Percentiles rank a stretch among this genome's conserved stretches.
Conservation (phyloP, 306 rosid genomes). For the Canavalia gladiata region DNA sequence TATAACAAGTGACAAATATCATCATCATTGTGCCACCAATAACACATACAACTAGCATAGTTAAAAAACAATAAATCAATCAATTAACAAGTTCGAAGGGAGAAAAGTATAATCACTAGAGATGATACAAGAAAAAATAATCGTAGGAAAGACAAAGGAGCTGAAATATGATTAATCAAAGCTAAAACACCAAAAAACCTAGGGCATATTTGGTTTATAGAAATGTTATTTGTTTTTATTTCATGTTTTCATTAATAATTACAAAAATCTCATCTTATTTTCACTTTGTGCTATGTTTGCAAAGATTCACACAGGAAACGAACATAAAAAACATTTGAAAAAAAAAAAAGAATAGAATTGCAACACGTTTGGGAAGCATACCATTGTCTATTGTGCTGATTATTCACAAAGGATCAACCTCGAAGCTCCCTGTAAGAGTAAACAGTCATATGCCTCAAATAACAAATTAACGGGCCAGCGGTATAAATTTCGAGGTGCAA, state of each 20-base stretch:
- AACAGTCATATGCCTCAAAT: constrained; percentile 20
- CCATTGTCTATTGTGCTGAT: constrained; percentile 51
- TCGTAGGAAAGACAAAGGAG: background rate
- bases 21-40: background rate
- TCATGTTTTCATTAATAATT: background rate
- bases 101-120: background rate
- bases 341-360: background rate
- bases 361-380: constrained; percentile 27
- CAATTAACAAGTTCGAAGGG: background rate
- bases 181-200: constrained; percentile 9
- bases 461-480: background rate
- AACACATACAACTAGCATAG: background rate
- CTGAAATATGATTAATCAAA: background rate
- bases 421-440: constrained; percentile 51
- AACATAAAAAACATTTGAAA: background rate
- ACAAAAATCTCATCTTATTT: background rate
- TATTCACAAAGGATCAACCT: constrained; percentile 41
- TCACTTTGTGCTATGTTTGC: background rate
- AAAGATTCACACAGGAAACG: background rate
- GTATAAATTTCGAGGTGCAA: background rate
- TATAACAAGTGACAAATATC: constrained; percentile 28
- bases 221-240: background rate
- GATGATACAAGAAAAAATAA: constrained; percentile 17
- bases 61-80: background rate
- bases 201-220: background rate